These are phyloP conservation scores for Zygosaccharomyces bailii DNA, from an alignment of 805 yeast species.

Conservation along the genomic window DNA sequence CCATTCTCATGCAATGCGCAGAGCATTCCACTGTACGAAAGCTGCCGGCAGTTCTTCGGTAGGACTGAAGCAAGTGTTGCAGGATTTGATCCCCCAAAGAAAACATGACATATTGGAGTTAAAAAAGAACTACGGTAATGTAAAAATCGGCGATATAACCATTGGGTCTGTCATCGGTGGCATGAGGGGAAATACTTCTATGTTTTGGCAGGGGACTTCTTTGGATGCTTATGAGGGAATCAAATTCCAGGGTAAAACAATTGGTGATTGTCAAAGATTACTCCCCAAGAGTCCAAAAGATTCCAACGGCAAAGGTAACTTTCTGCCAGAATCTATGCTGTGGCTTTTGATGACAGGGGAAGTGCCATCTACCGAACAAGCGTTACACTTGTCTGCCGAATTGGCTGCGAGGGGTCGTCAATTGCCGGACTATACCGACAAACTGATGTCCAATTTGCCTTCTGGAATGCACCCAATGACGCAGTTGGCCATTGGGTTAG, in stretches of 20 bases:
- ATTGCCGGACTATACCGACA: constrained; percentile 61
- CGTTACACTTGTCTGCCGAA: constrained; percentile 53
- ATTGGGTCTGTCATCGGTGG: constrained; percentile 57
- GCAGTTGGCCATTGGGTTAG: constrained; percentile 70
- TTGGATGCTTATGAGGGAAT: constrained; percentile 76
- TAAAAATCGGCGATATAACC: constrained; percentile 44
- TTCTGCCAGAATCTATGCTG: constrained; percentile 72
- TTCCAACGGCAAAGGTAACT: constrained; percentile 50
- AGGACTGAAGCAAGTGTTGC: constrained; percentile 28
- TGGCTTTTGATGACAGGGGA: constrained; percentile 77
- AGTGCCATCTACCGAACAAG: constrained; percentile 60
- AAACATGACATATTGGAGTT: constrained; percentile 40
- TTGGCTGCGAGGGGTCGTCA: constrained; percentile 57
- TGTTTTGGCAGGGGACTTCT: constrained; percentile 78
- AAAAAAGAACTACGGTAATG: constrained; percentile 37
- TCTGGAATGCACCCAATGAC: constrained; percentile 78
- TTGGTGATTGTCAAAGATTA: constrained; percentile 62
- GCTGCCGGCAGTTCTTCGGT: constrained; percentile 5
- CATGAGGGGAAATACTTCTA: constrained; percentile 72
- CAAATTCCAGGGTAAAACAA: constrained; percentile 73
- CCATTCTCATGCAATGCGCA: not conserved
- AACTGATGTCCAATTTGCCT: constrained; percentile 61
- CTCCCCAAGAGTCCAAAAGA: constrained; percentile 45
- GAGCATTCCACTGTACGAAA: constrained; percentile 11
- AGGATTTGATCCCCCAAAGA: constrained; percentile 42